Conservation (phyloP, 257 asterid genomes). For the Gentiana dahurica region DNA sequence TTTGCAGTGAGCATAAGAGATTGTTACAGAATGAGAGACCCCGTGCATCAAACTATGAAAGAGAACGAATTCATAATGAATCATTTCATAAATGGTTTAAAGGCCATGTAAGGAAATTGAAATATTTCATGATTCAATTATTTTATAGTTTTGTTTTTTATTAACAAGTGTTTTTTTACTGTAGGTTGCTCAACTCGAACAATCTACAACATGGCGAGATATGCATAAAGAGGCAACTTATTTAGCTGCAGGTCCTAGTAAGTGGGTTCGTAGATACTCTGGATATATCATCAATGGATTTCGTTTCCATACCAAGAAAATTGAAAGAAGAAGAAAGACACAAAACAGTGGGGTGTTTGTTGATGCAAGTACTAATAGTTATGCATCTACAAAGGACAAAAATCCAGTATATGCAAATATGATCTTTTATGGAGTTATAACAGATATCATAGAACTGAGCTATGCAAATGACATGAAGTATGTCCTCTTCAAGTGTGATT, state of each 20-base stretch:
- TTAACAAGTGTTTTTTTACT: too few species aligned
- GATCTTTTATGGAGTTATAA: too few species aligned
- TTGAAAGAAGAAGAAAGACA: slow-evolving; percentile 1
- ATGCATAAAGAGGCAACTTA: not conserved
- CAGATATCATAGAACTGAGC: too few species aligned
- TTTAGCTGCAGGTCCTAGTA: slow-evolving; percentile 1
- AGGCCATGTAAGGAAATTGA: not conserved
- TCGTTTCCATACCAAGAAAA: slow-evolving; percentile 1
- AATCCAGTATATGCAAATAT: too few species aligned
- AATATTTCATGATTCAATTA: too few species aligned
- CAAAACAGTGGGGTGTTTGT: slow-evolving; percentile 6
- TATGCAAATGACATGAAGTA: too few species aligned
- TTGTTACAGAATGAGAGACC: not conserved
- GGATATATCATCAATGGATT: slow-evolving; percentile 3
- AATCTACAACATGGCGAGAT: not conserved
- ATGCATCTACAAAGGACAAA: too few species aligned
- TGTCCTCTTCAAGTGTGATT: too few species aligned
- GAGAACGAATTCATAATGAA: not conserved
- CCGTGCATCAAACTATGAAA: not conserved
- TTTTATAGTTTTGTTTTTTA: too few species aligned
- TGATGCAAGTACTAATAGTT: not conserved
- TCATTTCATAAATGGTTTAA: slow-evolving; percentile 5
- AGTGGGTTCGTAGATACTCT: not conserved
- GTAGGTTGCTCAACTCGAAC: not conserved
- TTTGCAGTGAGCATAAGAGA: not conserved